phyloP scores from a whole-genome alignment of 1,284 basidiomycete genomes.

The Tilletia setariae region DNA sequence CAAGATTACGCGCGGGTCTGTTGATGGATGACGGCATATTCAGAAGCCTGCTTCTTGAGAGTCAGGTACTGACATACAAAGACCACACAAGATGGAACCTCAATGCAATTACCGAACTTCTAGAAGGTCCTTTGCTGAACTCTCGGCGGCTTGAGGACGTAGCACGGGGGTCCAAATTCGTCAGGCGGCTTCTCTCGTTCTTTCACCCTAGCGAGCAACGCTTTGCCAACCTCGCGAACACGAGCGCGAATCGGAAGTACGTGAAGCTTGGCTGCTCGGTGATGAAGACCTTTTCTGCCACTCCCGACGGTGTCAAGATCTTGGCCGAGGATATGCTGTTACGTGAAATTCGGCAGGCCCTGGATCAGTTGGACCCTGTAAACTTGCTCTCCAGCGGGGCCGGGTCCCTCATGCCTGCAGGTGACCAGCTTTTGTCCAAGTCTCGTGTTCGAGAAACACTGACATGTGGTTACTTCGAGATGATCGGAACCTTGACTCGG shows the following conservation, averaged over 20 bases:
- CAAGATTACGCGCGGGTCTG: slow-evolving; percentile 80
- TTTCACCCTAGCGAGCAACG: slow-evolving; percentile 83
- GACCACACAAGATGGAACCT: slow-evolving; percentile 92
- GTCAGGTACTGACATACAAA: slow-evolving; percentile 76
- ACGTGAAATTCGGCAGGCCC: slow-evolving; percentile 77
- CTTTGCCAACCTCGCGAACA: slow-evolving; percentile 73
- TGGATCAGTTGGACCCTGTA: slow-evolving; percentile 88
- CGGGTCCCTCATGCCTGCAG: slow-evolving; percentile 10
- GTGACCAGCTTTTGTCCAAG: slow-evolving; percentile 77
- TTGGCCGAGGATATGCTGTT: slow-evolving; percentile 84
- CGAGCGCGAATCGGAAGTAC: slow-evolving; percentile 57
- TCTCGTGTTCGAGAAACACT: slow-evolving; percentile 77
- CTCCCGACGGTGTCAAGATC: slow-evolving; percentile 77
- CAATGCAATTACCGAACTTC: slow-evolving; percentile 78
- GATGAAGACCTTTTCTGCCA: slow-evolving; percentile 76
- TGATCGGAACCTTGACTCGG: slow-evolving; percentile 86
- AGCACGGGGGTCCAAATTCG: slow-evolving; percentile 81
- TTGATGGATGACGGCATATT: slow-evolving; percentile 58
- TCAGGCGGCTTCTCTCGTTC: slow-evolving; percentile 81
- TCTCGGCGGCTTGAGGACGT: slow-evolving; percentile 93
- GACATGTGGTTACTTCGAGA: slow-evolving; percentile 89
- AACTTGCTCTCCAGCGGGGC: slow-evolving; percentile 14
- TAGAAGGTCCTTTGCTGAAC: slow-evolving; percentile 87
- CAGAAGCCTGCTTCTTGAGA: slow-evolving; percentile 44
- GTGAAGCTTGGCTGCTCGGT: slow-evolving; percentile 63